These are phyloP conservation scores for Theileria equi DNA, from an alignment of 169 alveolate genomes.

Conservation along the genomic window DNA sequence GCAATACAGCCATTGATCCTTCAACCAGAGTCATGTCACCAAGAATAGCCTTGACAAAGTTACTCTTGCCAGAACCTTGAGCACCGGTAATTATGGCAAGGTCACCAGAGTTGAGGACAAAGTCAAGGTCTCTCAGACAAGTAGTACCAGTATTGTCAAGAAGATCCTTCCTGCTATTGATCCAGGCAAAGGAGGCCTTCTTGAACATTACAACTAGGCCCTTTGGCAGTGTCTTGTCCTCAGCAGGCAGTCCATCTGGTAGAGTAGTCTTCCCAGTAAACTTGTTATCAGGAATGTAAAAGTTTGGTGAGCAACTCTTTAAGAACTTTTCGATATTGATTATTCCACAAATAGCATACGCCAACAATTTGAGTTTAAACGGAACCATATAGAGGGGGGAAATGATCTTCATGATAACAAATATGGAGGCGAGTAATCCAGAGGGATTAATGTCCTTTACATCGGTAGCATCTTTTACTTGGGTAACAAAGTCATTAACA, in stretches of 20 bases:
- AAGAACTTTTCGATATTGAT: conserved; percentile 19
- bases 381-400: conserved; percentile 31
- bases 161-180: conserved; percentile 6
- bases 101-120: conserved; percentile 48
- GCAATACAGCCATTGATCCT: conserved; percentile 63
- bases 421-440: conserved; percentile 27
- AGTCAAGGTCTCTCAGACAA: conserved; percentile 1
- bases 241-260: background rate
- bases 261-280: background rate
- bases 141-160: background rate
- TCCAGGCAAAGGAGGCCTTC: conserved; percentile 39
- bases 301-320: conserved; percentile 43
- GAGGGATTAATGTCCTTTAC: conserved; percentile 19
- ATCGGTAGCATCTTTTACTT: background rate
- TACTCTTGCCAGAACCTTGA: conserved; percentile 61
- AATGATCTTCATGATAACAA: conserved; percentile 15
- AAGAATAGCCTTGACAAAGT: conserved; percentile 50
- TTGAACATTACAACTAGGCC: conserved; percentile 28
- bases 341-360: conserved; percentile 5
- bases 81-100: conserved; percentile 40
- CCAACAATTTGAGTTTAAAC: conserved; percentile 5
- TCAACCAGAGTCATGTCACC: conserved; percentile 63
- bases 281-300: conserved; percentile 10
- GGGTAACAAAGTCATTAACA: conserved; percentile 19
- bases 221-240: background rate